phyloP scores from a whole-genome alignment of 2,329 filamentous ascomycete genomes.

The Talaromyces rugulosus region DNA sequence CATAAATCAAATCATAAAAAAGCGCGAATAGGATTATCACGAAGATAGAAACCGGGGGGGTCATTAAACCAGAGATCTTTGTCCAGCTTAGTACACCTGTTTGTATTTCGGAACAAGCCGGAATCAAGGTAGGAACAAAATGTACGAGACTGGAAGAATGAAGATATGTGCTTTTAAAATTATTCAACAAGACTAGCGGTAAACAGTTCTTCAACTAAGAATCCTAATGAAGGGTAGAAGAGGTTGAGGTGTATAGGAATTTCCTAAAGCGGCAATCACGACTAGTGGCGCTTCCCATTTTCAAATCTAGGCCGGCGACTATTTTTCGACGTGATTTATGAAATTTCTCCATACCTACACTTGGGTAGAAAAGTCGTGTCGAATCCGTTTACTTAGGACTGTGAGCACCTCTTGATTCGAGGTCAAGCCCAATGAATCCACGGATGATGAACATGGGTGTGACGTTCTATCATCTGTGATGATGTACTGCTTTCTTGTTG shows the following conservation, averaged over 20 bases:
- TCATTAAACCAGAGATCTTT: too few species aligned
- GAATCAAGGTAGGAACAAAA: too few species aligned
- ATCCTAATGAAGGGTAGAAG: not conserved
- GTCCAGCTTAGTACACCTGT: too few species aligned
- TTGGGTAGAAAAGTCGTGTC: not conserved
- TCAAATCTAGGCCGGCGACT: not conserved
- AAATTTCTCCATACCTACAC: too few species aligned
- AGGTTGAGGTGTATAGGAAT: not conserved
- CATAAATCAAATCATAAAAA: too few species aligned
- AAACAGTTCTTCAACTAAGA: not conserved
- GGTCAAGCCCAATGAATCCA: not conserved
- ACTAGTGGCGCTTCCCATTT: not conserved
- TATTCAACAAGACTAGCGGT: not conserved
- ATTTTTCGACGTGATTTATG: not conserved
- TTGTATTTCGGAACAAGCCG: too few species aligned
- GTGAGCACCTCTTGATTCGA: constrained; percentile 15
- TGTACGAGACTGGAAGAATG: too few species aligned
- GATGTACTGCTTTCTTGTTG: too few species aligned
- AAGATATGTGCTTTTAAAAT: not conserved
- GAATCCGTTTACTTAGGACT: constrained; percentile 15
- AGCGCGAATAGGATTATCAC: too few species aligned
- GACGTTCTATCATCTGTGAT: not conserved
- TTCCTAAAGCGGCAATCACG: not conserved
- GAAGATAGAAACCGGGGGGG: too few species aligned
- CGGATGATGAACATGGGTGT: not conserved